These are phyloP conservation scores for Lentinula sp. DNA, from an alignment of 768 basidiomycete species.

Conservation along the genomic window DNA sequence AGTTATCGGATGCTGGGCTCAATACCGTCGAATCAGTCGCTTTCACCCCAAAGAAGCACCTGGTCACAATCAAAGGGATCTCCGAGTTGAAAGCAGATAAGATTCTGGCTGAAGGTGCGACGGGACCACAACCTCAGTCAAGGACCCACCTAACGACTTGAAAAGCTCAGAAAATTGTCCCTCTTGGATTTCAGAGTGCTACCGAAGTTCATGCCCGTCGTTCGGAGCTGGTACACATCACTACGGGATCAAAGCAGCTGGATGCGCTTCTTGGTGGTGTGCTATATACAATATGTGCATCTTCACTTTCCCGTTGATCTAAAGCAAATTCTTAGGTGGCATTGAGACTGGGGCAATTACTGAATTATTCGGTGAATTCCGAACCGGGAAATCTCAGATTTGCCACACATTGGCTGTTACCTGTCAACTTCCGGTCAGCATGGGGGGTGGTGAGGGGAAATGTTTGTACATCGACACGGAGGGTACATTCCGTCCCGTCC, in stretches of 20 bases:
- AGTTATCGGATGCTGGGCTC: constrained; percentile 85
- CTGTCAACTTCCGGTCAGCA: constrained; percentile 92
- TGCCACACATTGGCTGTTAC: constrained; percentile 98
- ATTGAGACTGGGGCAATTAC: constrained; percentile 99
- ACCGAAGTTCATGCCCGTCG: constrained; percentile 95
- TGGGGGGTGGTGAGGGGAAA: constrained; percentile 99
- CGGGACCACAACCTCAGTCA: not conserved
- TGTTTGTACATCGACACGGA: constrained; percentile 99
- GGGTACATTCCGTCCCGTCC: constrained; percentile 96
- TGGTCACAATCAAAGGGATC: constrained; percentile 92
- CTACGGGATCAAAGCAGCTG: constrained; percentile 93
- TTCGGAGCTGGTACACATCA: constrained; percentile 93
- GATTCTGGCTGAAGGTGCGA: constrained; percentile 82
- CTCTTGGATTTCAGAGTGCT: constrained; percentile 96
- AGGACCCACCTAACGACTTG: constrained; percentile 8
- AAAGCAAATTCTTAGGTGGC: constrained; percentile 50
- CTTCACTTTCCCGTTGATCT: not conserved
- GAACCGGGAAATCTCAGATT: constrained; percentile 96
- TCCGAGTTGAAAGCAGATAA: constrained; percentile 97
- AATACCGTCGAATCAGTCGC: constrained; percentile 95
- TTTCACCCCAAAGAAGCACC: constrained; percentile 91
- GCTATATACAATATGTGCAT: constrained; percentile 3
- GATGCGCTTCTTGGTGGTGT: constrained; percentile 92
- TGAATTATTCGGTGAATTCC: constrained; percentile 96
- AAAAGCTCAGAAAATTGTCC: constrained; percentile 90